Percentiles rank a stretch among this genome's conserved stretches.
phyloP scores from a whole-genome alignment of 495 filamentous ascomycete genomes.

The Copromyces sp. region DNA sequence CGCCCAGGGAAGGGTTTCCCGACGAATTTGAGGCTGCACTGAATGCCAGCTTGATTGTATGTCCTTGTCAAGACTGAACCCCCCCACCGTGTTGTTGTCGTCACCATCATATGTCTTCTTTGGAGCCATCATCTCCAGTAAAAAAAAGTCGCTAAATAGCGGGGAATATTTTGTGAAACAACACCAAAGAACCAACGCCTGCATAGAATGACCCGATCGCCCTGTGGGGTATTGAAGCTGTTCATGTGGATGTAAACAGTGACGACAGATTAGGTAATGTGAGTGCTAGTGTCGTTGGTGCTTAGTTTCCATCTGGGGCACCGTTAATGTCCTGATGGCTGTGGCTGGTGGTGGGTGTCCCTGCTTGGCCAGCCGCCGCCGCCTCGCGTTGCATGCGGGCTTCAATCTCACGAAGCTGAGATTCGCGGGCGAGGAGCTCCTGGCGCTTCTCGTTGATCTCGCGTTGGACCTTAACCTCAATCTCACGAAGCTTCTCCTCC shows the following conservation, averaged over 20 bases:
- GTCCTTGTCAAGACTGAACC: background rate
- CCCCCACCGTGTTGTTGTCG: slow-evolving; percentile 7
- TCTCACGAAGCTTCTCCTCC: slow-evolving; percentile 98
- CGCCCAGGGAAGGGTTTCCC: background rate
- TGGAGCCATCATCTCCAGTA: slow-evolving; percentile 21
- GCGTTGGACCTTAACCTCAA: slow-evolving; percentile 97
- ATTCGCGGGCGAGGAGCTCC: slow-evolving; percentile 94
- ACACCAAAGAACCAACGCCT: slow-evolving; percentile 30
- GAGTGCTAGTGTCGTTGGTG: background rate
- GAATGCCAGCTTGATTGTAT: background rate
- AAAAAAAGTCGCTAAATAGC: slow-evolving; percentile 15
- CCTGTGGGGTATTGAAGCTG: slow-evolving; percentile 4
- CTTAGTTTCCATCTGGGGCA: slow-evolving; percentile 33
- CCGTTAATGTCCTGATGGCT: slow-evolving; percentile 35
- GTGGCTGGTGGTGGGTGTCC: slow-evolving; percentile 18
- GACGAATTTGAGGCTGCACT: background rate
- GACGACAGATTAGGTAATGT: slow-evolving; percentile 5
- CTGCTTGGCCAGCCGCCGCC: slow-evolving; percentile 24
- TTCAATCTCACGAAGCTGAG: slow-evolving; percentile 90
- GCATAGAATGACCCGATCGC: slow-evolving; percentile 19
- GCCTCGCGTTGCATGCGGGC: slow-evolving; percentile 49
- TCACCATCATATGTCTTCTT: slow-evolving; percentile 16
- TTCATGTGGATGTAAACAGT: slow-evolving; percentile 13
- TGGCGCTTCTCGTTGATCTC: slow-evolving; percentile 99
- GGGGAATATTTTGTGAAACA: slow-evolving; percentile 31